Evolutionary conservation across 139 green algal genomes (phyloP).

Genomic region (Dunaliella sp.): DNA sequence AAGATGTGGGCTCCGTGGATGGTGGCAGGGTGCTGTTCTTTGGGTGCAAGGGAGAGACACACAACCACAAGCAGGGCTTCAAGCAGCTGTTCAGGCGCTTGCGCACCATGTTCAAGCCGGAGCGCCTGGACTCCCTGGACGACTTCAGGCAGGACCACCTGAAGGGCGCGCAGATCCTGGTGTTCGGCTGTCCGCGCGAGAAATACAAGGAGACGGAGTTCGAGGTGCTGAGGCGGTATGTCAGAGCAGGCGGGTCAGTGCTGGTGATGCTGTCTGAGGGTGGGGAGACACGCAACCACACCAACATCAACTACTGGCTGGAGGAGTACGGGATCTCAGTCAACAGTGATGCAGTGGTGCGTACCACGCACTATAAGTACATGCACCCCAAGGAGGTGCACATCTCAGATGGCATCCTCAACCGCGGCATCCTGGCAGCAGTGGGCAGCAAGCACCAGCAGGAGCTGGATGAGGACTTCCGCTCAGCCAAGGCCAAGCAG

Average conservation of each 20-base stretch:
- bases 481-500: slow-evolving; percentile 15
- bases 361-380: slow-evolving; percentile 78
- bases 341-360: slow-evolving; percentile 72
- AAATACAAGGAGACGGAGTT: slow-evolving; percentile 63
- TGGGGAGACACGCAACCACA: slow-evolving; percentile 56
- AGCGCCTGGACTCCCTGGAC: slow-evolving; percentile 51
- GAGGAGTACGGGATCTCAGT: slow-evolving; percentile 75
- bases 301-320: slow-evolving; percentile 81
- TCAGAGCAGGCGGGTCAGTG: slow-evolving; percentile 64
- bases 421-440: slow-evolving; percentile 58
- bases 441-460: slow-evolving; percentile 28
- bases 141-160: slow-evolving; percentile 48
- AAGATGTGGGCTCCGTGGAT: slow-evolving; percentile 13
- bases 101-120: slow-evolving; percentile 43
- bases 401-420: slow-evolving; percentile 80
- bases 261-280: slow-evolving; percentile 65
- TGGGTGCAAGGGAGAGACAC: slow-evolving; percentile 59
- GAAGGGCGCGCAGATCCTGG: slow-evolving; percentile 53
- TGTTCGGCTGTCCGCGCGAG: slow-evolving; percentile 71
- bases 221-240: slow-evolving; percentile 49
- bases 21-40: slow-evolving; percentile 51
- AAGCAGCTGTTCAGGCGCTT: slow-evolving; percentile 73
- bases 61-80: slow-evolving; percentile 63
- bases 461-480: slow-evolving; percentile 42
- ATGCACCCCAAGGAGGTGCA: slow-evolving; percentile 77